These are phyloP conservation scores for Kodamaea derodonti DNA, from an alignment of 1,139 yeast species.

Conservation along the genomic window DNA sequence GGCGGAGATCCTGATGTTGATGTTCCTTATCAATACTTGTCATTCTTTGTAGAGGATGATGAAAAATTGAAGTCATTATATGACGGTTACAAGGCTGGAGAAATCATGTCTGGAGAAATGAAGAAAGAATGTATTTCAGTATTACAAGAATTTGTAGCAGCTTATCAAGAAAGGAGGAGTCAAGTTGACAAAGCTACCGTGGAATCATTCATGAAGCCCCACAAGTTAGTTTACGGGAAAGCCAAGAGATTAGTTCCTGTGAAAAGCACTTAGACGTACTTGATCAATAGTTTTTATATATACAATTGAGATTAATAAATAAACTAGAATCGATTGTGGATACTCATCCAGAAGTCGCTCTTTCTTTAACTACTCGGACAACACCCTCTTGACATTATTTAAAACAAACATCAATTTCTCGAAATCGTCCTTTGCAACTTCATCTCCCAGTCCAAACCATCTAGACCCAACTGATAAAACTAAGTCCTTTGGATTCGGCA, in stretches of 20 bases:
- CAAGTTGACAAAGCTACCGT: constrained; percentile 64
- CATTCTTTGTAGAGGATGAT: constrained; percentile 88
- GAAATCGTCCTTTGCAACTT: constrained; percentile 31
- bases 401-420: constrained; percentile 40
- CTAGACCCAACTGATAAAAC: constrained; percentile 37
- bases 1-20: constrained; percentile 98
- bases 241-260: constrained; percentile 62
- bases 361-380: neutral
- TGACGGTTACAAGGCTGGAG: constrained; percentile 73
- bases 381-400: constrained; percentile 27
- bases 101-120: constrained; percentile 87
- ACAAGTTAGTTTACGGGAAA: constrained; percentile 71
- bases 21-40: constrained; percentile 89
- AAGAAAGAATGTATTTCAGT: constrained; percentile 82
- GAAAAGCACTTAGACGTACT: constrained; percentile 31
- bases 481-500: constrained; percentile 27
- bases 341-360: too few relatives aligned
- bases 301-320: neutral
- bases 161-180: constrained; percentile 76
- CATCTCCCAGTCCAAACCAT: constrained; percentile 44
- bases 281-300: neutral
- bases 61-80: constrained; percentile 63
- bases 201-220: constrained; percentile 77
- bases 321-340: too few relatives aligned
- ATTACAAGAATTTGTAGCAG: constrained; percentile 72